Evolutionary conservation across 1,284 basidiomycete species (phyloP).

Genomic region (Mycena citricolor): DNA sequence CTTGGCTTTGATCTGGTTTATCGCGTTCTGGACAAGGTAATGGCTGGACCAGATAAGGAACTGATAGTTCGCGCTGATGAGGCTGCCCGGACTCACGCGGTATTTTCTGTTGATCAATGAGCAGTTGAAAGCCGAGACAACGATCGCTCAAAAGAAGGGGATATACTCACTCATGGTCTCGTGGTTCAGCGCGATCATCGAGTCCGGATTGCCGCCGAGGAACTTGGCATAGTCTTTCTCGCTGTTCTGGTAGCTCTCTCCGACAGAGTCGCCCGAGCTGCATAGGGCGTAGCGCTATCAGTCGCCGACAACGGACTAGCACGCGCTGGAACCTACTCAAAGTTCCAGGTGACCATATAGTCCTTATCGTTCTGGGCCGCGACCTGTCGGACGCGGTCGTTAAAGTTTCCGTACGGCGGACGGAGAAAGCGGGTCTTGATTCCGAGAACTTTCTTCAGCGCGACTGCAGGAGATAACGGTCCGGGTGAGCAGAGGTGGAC

Average conservation of each 20-base stretch:
- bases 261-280: slow-evolving; percentile 18
- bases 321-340: slow-evolving; percentile 34
- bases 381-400: slow-evolving; percentile 40
- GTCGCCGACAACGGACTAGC: neutral
- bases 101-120: slow-evolving; percentile 5
- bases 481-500: neutral
- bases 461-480: slow-evolving; percentile 30
- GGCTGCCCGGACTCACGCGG: slow-evolving; percentile 4
- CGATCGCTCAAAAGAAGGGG: neutral
- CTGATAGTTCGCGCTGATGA: neutral
- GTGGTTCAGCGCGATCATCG: slow-evolving; percentile 11
- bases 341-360: slow-evolving; percentile 41
- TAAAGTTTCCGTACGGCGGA: slow-evolving; percentile 51
- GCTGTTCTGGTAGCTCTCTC: neutral
- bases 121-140: neutral
- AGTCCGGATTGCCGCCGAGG: neutral
- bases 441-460: slow-evolving; percentile 48
- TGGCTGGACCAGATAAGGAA: neutral
- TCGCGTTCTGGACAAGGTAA: neutral
- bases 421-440: slow-evolving; percentile 46
- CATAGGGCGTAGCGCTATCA: neutral
- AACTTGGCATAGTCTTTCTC: neutral
- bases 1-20: neutral
- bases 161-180: slow-evolving; percentile 11
- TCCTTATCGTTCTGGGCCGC: slow-evolving; percentile 35